These are phyloP conservation scores for Myriosclerotinia scirpicola DNA, from an alignment of 2,329 filamentous ascomycete genomes.

Conservation along the genomic window DNA sequence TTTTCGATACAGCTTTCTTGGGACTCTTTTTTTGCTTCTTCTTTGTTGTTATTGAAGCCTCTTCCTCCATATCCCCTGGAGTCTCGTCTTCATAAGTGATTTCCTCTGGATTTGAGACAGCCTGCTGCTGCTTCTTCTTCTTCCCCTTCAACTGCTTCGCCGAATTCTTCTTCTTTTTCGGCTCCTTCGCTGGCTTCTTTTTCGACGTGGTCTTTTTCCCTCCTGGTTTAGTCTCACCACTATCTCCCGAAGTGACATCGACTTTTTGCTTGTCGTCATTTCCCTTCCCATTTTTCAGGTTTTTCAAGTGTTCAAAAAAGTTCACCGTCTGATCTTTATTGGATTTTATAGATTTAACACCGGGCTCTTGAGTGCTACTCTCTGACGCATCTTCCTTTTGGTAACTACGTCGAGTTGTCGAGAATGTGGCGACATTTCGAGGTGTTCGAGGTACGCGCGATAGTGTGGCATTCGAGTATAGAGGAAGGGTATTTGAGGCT, in stretches of 20 bases:
- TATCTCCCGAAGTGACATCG: background rate
- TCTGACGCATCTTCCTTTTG: background rate
- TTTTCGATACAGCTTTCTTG: background rate
- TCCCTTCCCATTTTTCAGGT: background rate
- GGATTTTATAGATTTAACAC: too few species aligned
- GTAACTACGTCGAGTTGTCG: constrained; percentile 19
- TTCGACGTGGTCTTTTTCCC: background rate
- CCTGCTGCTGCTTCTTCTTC: background rate
- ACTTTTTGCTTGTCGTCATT: background rate
- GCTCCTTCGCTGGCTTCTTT: too few species aligned
- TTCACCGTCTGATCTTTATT: background rate
- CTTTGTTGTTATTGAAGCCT: background rate
- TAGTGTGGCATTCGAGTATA: constrained; percentile 18
- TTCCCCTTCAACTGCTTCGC: background rate
- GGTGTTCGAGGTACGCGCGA: constrained; percentile 15
- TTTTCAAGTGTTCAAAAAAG: background rate
- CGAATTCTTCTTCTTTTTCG: background rate
- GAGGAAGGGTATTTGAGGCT: constrained; percentile 12
- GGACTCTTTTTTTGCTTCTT: background rate
- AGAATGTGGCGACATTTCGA: constrained; percentile 21
- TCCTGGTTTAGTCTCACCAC: background rate
- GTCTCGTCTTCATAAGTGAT: background rate
- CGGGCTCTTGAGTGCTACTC: background rate
- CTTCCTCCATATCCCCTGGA: background rate
- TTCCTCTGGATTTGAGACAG: background rate